phyloP scores from a whole-genome alignment of 192 early-diverging fungal species.

The Allomyces macrogynus region DNA sequence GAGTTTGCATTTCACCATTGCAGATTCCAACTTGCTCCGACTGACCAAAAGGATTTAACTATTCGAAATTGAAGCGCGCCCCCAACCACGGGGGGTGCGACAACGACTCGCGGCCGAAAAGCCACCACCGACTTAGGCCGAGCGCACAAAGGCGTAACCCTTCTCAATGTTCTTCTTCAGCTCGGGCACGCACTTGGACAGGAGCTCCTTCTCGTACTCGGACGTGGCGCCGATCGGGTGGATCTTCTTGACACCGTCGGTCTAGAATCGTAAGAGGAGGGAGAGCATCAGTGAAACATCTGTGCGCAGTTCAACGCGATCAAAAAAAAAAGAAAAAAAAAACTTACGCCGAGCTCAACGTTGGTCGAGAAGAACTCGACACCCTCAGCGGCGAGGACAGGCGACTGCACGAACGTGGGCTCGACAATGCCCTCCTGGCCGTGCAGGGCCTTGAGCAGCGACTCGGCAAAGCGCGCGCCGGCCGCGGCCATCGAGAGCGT shows the following conservation, averaged over 20 bases:
- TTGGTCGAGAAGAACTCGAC: conserved; percentile 52
- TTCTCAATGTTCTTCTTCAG: conserved; percentile 75
- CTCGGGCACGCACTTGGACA: conserved; percentile 53
- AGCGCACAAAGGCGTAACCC: conserved; percentile 59
- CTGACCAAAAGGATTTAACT: too few relatives aligned
- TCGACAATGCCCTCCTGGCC: conserved; percentile 70
- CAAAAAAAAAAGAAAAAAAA: too few relatives aligned
- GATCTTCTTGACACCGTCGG: conserved; percentile 67
- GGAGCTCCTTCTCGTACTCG: conserved; percentile 62
- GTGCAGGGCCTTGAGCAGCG: conserved; percentile 61
- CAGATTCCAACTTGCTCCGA: too few relatives aligned
- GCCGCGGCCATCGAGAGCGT: conserved; percentile 76
- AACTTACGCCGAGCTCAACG: conserved; percentile 35
- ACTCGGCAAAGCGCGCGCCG: conserved; percentile 69
- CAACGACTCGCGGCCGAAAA: background rate
- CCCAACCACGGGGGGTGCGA: too few relatives aligned
- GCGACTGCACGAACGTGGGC: conserved; percentile 62
- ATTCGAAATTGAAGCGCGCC: too few relatives aligned
- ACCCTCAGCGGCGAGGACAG: conserved; percentile 31
- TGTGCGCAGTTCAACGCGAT: too few relatives aligned
- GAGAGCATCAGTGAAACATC: too few relatives aligned
- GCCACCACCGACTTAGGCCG: background rate
- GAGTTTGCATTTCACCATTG: too few relatives aligned
- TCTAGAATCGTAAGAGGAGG: background rate
- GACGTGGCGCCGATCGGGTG: conserved; percentile 50